phyloP scores from a whole-genome alignment of 2,329 filamentous ascomycete species.

The Trichophaea hybrida region DNA sequence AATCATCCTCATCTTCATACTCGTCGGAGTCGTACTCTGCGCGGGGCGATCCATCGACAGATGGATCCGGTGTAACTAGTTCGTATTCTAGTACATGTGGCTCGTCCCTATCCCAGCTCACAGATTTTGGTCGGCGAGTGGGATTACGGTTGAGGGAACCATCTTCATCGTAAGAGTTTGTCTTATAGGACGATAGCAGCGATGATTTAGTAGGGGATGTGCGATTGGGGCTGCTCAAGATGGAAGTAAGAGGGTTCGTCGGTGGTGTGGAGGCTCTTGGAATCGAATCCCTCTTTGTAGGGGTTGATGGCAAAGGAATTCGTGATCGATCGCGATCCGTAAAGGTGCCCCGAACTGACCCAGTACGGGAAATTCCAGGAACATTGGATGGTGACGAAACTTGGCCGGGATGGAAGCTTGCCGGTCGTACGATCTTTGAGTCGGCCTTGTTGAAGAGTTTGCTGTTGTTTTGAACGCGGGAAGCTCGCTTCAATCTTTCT shows the following conservation, averaged over 20 bases:
- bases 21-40: slow-evolving; percentile 83
- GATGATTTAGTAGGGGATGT: slow-evolving; percentile 80
- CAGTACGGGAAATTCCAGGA: slow-evolving; percentile 30
- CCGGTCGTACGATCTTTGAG: slow-evolving; percentile 69
- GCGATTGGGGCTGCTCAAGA: slow-evolving; percentile 27
- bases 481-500: slow-evolving; percentile 86
- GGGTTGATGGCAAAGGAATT: slow-evolving; percentile 35
- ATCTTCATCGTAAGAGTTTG: slow-evolving; percentile 54
- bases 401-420: slow-evolving; percentile 16
- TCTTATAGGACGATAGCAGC: slow-evolving; percentile 53
- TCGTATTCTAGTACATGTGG: slow-evolving; percentile 96
- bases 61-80: slow-evolving; percentile 93
- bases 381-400: slow-evolving; percentile 32
- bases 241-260: slow-evolving; percentile 25
- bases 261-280: slow-evolving; percentile 22
- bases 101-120: slow-evolving; percentile 87
- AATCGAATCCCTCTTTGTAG: slow-evolving; percentile 11
- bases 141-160: slow-evolving; percentile 50
- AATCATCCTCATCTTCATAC: slow-evolving; percentile 51
- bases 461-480: slow-evolving; percentile 93
- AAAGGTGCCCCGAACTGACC: slow-evolving; percentile 1
- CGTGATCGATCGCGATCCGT: slow-evolving; percentile 42
- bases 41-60: slow-evolving; percentile 77
- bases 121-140: slow-evolving; percentile 83
- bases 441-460: slow-evolving; percentile 95